Evolutionary conservation across 1,284 basidiomycete genomes (phyloP).

Genomic region (Trametes versicolor): DNA sequence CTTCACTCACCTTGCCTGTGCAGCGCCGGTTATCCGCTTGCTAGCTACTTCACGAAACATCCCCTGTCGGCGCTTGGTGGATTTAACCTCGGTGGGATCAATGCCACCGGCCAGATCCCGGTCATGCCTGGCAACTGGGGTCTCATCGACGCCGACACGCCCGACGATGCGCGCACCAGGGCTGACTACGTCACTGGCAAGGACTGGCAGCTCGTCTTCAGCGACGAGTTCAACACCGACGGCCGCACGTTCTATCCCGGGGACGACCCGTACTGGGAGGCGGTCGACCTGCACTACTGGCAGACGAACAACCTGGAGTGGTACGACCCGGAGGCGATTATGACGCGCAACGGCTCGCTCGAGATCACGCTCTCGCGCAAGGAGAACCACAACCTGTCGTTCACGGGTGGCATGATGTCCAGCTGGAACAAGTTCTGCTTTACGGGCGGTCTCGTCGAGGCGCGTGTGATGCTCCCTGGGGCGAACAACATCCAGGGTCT

Average conservation of each 20-base stretch:
- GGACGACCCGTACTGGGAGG: constrained; percentile 76
- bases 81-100: constrained; percentile 85
- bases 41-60: constrained; percentile 69
- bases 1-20: background rate
- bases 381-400: constrained; percentile 78
- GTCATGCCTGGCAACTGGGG: constrained; percentile 71
- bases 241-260: constrained; percentile 83
- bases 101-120: constrained; percentile 80
- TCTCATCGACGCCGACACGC: constrained; percentile 84
- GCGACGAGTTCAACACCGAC: constrained; percentile 89
- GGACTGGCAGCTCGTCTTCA: constrained; percentile 78
- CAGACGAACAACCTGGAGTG: constrained; percentile 69
- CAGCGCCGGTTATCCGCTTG: constrained; percentile 85
- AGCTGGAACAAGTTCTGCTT: constrained; percentile 97
- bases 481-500: constrained; percentile 61
- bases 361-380: constrained; percentile 80
- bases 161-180: constrained; percentile 66
- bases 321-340: constrained; percentile 84
- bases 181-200: constrained; percentile 61
- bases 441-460: constrained; percentile 83
- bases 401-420: constrained; percentile 75
- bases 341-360: constrained; percentile 81
- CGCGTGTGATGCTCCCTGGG: constrained; percentile 86
- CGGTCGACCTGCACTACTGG: constrained; percentile 78
- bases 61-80: constrained; percentile 65